Percentiles rank a stretch among this genome's conserved stretches.
These are phyloP conservation scores for Choiromyces venosus DNA, from an alignment of 495 filamentous ascomycete genomes.

Conservation along the genomic window DNA sequence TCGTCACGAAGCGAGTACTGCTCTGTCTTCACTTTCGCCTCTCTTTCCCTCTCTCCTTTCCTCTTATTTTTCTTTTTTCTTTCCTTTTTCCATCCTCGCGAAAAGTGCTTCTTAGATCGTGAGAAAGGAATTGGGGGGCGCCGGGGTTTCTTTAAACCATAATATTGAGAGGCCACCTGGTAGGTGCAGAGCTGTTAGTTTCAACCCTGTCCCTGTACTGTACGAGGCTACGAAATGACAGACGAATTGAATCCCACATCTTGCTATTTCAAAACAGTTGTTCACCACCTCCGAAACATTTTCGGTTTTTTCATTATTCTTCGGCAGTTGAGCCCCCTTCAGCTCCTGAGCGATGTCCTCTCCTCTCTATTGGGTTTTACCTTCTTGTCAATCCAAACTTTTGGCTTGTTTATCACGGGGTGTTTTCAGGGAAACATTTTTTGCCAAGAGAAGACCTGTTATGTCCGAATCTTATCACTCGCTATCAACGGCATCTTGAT, in stretches of 20 bases:
- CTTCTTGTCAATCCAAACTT: background rate
- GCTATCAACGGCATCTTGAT: background rate
- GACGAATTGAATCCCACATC: background rate
- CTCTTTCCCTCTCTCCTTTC: background rate
- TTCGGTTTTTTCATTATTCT: conserved; percentile 1
- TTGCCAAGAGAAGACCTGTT: background rate
- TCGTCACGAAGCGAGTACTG: background rate
- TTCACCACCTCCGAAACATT: background rate
- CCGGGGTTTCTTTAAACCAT: background rate
- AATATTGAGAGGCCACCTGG: background rate
- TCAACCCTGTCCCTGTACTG: background rate
- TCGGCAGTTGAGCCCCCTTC: background rate
- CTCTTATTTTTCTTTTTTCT: background rate
- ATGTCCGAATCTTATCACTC: background rate
- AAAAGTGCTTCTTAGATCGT: background rate
- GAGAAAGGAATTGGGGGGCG: background rate
- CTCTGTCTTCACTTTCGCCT: background rate
- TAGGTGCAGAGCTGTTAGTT: background rate
- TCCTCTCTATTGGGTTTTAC: background rate
- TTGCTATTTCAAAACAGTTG: background rate
- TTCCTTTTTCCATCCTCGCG: background rate
- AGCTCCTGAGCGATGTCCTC: background rate
- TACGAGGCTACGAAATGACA: background rate
- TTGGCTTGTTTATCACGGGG: background rate
- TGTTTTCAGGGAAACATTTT: background rate